These are phyloP conservation scores for Colletotrichum caudatum DNA, from an alignment of 2,329 filamentous ascomycete genomes.

Conservation along the genomic window DNA sequence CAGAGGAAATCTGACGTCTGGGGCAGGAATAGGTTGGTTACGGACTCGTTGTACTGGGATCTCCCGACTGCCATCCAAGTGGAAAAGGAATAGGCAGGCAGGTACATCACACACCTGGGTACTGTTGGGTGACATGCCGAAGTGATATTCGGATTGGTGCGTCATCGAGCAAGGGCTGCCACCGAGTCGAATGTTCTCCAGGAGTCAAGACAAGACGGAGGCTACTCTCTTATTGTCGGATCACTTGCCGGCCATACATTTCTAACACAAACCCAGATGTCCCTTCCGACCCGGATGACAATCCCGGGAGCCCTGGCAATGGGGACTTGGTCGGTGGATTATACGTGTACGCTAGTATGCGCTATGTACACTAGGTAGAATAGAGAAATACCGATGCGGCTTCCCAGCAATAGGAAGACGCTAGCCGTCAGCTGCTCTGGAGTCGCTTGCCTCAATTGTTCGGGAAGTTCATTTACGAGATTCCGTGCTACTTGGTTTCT, in stretches of 20 bases:
- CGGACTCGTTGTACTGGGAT: slow-evolving; percentile 5
- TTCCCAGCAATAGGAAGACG: neutral
- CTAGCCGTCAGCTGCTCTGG: neutral
- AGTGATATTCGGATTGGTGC: slow-evolving; percentile 12
- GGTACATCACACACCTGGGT: neutral
- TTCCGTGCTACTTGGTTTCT: too few relatives aligned
- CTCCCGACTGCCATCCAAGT: neutral
- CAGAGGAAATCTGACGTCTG: neutral
- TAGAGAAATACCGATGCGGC: too few relatives aligned
- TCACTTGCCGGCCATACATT: neutral
- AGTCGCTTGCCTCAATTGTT: too few relatives aligned
- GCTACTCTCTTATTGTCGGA: neutral
- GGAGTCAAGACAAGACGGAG: neutral
- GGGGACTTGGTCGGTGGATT: neutral
- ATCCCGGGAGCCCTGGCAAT: neutral
- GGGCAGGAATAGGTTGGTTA: neutral
- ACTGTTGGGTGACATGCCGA: neutral
- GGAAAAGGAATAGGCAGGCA: neutral
- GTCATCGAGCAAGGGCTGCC: neutral
- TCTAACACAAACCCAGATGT: neutral
- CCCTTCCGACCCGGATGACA: neutral
- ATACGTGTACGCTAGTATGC: too few relatives aligned
- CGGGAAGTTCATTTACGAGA: too few relatives aligned
- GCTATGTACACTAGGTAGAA: neutral
- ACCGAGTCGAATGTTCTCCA: neutral